A percentile compares a stretch with the other conserved stretches of the same genome.
These are phyloP conservation scores for Cercospora zeae-maydis DNA, from an alignment of 2,329 filamentous ascomycete genomes.

Conservation along the genomic window DNA sequence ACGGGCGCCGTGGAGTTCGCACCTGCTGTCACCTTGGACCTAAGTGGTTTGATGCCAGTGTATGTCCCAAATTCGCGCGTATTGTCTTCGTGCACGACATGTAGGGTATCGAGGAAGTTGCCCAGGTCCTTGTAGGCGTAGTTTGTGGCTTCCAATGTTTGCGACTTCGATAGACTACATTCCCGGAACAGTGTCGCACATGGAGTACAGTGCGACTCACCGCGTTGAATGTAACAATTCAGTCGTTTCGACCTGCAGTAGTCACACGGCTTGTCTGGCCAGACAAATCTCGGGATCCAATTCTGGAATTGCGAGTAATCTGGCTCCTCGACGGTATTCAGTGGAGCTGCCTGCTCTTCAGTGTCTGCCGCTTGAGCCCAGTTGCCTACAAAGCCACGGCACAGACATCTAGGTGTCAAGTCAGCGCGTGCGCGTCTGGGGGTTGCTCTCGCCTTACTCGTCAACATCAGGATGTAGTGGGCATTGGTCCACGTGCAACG, in stretches of 20 bases:
- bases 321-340: conserved; percentile 23
- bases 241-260: conserved; percentile 48
- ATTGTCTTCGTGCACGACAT: conserved; percentile 44
- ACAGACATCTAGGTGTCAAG: conserved; percentile 13
- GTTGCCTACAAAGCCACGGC: conserved; percentile 21
- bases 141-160: conserved; percentile 30
- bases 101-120: conserved; percentile 47
- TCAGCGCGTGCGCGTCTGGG: not conserved
- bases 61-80: conserved; percentile 34
- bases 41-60: conserved; percentile 35
- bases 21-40: conserved; percentile 23
- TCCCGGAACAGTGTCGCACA: conserved; percentile 48
- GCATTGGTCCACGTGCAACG: conserved; percentile 8
- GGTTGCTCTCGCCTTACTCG: conserved; percentile 14
- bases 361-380: conserved; percentile 18
- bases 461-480: conserved; percentile 19
- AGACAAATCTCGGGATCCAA: conserved; percentile 48
- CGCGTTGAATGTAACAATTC: conserved; percentile 44
- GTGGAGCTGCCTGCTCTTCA: not conserved
- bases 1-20: conserved; percentile 14
- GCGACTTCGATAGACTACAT: conserved; percentile 45
- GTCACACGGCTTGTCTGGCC: conserved; percentile 46
- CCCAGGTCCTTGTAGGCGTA: conserved; percentile 27
- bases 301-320: conserved; percentile 42
- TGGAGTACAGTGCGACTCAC: conserved; percentile 44